Percentiles rank a stretch among this genome's conserved stretches.
Evolutionary conservation across 2,329 filamentous ascomycete species (phyloP).

Genomic region (Neonectria magnoliae): DNA sequence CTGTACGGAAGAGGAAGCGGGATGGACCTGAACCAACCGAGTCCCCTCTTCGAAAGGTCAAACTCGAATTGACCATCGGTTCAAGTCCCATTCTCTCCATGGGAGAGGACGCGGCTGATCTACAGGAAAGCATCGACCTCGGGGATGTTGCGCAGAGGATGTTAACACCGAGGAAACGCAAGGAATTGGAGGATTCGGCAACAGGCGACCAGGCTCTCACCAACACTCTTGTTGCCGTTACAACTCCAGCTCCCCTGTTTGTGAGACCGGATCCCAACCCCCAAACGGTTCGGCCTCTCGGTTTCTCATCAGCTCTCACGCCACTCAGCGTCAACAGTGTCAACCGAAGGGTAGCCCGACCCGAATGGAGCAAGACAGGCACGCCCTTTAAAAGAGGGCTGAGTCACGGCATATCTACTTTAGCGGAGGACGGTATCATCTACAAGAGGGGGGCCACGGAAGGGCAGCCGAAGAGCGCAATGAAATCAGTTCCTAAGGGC

Average conservation of each 20-base stretch:
- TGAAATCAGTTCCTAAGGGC: conserved; percentile 35
- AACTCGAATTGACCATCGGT: conserved; percentile 50
- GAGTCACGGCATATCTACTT: conserved; percentile 50
- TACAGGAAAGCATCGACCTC: conserved; percentile 70
- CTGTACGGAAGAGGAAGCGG: conserved; percentile 59
- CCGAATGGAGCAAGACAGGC: conserved; percentile 35
- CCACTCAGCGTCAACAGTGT: conserved; percentile 52
- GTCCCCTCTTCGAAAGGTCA: conserved; percentile 50
- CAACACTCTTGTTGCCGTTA: conserved; percentile 19
- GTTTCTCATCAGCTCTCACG: conserved; percentile 46
- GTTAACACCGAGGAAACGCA: conserved; percentile 51
- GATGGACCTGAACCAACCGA: conserved; percentile 37
- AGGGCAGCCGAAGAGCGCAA: neutral
- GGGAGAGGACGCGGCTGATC: conserved; percentile 42
- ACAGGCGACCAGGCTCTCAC: conserved; percentile 18
- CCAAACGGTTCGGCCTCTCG: conserved; percentile 31
- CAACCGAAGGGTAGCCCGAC: conserved; percentile 44
- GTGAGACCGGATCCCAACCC: conserved; percentile 32
- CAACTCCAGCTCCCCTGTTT: conserved; percentile 32
- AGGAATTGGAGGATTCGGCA: conserved; percentile 34
- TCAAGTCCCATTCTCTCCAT: conserved; percentile 44
- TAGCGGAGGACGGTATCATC: conserved; percentile 61
- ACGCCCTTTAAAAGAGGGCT: conserved; percentile 39
- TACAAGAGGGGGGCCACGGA: conserved; percentile 34
- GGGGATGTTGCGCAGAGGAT: conserved; percentile 47